Evolutionary conservation across 495 filamentous ascomycete species (phyloP).

Genomic region (Thermothielavioides terrestris): DNA sequence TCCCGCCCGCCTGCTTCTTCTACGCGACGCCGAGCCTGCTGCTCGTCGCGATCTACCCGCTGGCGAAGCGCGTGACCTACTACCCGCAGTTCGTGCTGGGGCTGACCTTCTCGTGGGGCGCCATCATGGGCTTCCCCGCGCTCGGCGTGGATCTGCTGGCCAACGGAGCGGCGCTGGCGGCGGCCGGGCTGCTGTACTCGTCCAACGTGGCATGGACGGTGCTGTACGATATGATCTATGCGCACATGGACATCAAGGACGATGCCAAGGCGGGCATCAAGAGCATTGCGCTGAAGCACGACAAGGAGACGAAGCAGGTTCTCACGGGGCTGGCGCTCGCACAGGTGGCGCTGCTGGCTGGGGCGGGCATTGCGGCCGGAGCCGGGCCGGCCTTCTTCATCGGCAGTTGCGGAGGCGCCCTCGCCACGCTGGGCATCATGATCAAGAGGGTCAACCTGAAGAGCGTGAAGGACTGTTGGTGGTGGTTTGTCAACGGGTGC

Average conservation of each 20-base stretch:
- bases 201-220: slow-evolving; percentile 92
- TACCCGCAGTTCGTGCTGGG: slow-evolving; percentile 92
- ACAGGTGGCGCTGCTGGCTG: slow-evolving; percentile 72
- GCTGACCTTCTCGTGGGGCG: slow-evolving; percentile 93
- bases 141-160: slow-evolving; percentile 71
- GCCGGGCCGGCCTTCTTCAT: slow-evolving; percentile 79
- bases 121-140: slow-evolving; percentile 93
- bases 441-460: slow-evolving; percentile 82
- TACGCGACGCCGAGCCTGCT: slow-evolving; percentile 81
- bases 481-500: slow-evolving; percentile 77
- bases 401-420: slow-evolving; percentile 76
- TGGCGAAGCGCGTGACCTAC: slow-evolving; percentile 88
- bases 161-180: slow-evolving; percentile 53
- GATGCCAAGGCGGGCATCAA: slow-evolving; percentile 91
- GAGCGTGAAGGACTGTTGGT: slow-evolving; percentile 81
- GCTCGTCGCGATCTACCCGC: slow-evolving; percentile 75
- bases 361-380: slow-evolving; percentile 63
- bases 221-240: slow-evolving; percentile 97
- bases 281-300: slow-evolving; percentile 84
- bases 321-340: slow-evolving; percentile 63
- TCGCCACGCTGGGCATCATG: slow-evolving; percentile 70
- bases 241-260: slow-evolving; percentile 96
- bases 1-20: slow-evolving; percentile 73
- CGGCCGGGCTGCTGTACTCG: slow-evolving; percentile 67
- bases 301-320: slow-evolving; percentile 78